phyloP scores from a whole-genome alignment of 2,329 filamentous ascomycete species.

The Plenodomus biglobosus region DNA sequence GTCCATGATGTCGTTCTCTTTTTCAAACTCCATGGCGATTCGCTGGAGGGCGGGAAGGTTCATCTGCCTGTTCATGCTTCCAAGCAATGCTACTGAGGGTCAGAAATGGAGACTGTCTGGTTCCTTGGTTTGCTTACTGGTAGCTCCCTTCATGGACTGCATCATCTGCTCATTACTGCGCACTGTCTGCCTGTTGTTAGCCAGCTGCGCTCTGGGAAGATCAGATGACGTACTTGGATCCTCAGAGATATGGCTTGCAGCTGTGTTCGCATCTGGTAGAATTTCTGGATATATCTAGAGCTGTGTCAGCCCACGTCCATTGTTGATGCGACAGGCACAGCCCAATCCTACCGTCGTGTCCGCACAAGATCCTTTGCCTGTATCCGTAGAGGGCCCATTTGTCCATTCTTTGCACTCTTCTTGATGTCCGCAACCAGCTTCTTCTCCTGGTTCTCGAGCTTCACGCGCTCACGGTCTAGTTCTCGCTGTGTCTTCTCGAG shows the following conservation, averaged over 20 bases:
- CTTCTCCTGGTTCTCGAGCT: conserved; percentile 98
- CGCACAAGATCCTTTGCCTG: conserved; percentile 96
- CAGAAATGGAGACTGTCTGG: conserved; percentile 8
- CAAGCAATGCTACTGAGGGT: conserved; percentile 64
- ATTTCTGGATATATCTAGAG: conserved; percentile 88
- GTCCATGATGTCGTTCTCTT: conserved; percentile 99
- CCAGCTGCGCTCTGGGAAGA: conserved; percentile 1
- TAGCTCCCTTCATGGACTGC: conserved; percentile 99
- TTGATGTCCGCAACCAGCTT: conserved; percentile 95
- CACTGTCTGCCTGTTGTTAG: conserved; percentile 68
- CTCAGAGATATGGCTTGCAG: conserved; percentile 92
- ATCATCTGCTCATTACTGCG: conserved; percentile 99
- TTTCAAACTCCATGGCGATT: conserved; percentile 98
- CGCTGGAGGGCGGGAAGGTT: conserved; percentile 92
- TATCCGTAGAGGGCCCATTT: conserved; percentile 98
- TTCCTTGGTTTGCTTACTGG: conserved; percentile 44
- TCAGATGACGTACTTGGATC: conserved; percentile 70
- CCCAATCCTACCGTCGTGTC: conserved; percentile 66
- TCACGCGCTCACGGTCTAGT: conserved; percentile 89
- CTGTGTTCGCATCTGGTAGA: conserved; percentile 97
- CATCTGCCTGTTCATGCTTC: conserved; percentile 98
- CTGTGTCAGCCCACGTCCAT: conserved; percentile 8
- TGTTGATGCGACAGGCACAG: neutral
- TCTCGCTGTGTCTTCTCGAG: conserved; percentile 97
- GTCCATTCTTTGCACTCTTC: conserved; percentile 95